Base-by-base conservation (phyloP, 78 protist species). In the Neovahlkampfia damariscottae region DNA sequence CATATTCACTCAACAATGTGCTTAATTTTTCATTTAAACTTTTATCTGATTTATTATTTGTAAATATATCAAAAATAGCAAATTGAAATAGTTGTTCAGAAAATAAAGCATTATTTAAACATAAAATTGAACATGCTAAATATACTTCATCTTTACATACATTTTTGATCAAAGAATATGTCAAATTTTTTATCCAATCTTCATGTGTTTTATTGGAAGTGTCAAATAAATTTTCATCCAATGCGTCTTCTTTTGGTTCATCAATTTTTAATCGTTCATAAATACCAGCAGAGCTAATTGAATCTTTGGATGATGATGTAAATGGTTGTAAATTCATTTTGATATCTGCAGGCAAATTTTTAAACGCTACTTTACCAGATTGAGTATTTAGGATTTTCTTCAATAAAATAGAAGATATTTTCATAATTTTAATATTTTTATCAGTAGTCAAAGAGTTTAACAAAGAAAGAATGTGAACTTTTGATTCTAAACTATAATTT, bases 241-340 rank as follows among this genome's bases (percentile, higher is more conserved):
- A 50, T 50, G 62, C 34, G 19, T 50, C 19, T 19, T n/a, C 19
- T 50, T 50, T 19, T n/a, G 19, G 34, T 50, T 50, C 19, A 50
- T 50, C 34, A 50, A 19, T 50, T 50, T n/a, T 50, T 19, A 50
- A 50, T n/a, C 62, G 62, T 50, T 19, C 62, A 50, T 50, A 50
- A 50, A 50, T 19, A 50, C n/a, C n/a, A n/a, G n/a, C n/a, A n/a
- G n/a, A n/a, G n/a, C n/a, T n/a, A n/a, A n/a, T n/a, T n/a, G n/a
- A n/a, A n/a, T n/a, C n/a, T n/a, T n/a, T n/a, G n/a, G n/a, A n/a
- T n/a, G n/a, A n/a, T n/a, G n/a, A n/a, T n/a, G 62, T 50, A 19
- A 50, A 50, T 50, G 62, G 62, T 50, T 50, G 62, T 50, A 50
- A 50, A 50, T 50, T n/a, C 62, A 50, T n/a, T 50, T 50, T 50